Evolutionary conservation across 1,139 yeast genomes (phyloP), one percentile per base, ranked within the genome.

Genomic region (Petasospora rhodanensis): DNA sequence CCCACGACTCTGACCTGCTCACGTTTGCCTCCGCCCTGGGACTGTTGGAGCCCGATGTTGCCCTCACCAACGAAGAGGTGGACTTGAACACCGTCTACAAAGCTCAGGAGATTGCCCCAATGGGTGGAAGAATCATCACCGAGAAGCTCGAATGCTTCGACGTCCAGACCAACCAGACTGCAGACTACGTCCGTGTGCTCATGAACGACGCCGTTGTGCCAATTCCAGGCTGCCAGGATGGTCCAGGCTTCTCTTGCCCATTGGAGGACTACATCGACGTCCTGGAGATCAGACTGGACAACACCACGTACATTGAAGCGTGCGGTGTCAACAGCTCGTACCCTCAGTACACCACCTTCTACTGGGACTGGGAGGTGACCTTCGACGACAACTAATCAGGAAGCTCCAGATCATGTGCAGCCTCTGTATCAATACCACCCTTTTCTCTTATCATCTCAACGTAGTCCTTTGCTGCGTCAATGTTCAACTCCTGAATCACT

Each of bases 121-220:
- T 71, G 71, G 80, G 79, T 18, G 79, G 74, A 8, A 66, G 76
- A 47, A 44, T 74, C 22, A 59, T 66, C 37, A 58, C 74, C 16
- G 83, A 77, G 55, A 70, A 73, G 46, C 65, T 68, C 43, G 52
- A 56, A 31, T 69, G 75, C 47, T 50, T 51, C 12, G 60, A 54
- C 31, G 53, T 44, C 22, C 42, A 31, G 40, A 52, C 45, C 29
- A 52, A 45, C 30, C 30, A 45, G 15, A 41, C 39, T 40, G 46
- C 54, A 8, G 46, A 65, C 13, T 77, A 58, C 49, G 74, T 76
- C 7, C 64, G 85, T 47, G 64, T 66, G 36, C 58, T 76, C 24
- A 58, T 76, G 28, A 77, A 77, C 50, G 82, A 74, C 46, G 79
- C 80, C 2, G 81, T 78, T 6, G 61, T 71, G 28, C 82, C 83